Conservation (phyloP, 2,329 filamentous ascomycete genomes). For the Oidium heveae region DNA sequence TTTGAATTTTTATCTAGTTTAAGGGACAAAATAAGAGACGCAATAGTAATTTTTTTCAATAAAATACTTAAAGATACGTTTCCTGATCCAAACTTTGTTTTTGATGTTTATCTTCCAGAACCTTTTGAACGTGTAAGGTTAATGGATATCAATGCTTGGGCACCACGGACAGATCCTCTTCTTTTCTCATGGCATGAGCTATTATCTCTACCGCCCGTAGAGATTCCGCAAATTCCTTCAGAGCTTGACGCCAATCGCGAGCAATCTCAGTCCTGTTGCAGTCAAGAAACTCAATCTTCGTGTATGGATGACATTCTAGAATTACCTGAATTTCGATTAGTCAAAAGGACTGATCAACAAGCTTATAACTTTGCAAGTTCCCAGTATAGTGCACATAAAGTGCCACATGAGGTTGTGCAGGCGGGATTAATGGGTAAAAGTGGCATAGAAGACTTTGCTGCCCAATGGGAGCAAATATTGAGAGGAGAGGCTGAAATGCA, state of each 20-base stretch:
- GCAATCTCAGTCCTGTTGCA: slow-evolving; percentile 13
- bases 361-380: slow-evolving; percentile 67
- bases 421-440: slow-evolving; percentile 42
- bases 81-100: slow-evolving; percentile 59
- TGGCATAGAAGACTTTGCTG: slow-evolving; percentile 57
- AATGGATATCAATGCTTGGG: slow-evolving; percentile 92
- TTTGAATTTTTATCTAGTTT: slow-evolving; percentile 54
- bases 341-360: slow-evolving; percentile 65
- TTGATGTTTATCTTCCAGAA: slow-evolving; percentile 79
- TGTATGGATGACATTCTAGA: slow-evolving; percentile 27
- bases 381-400: slow-evolving; percentile 83
- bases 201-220: slow-evolving; percentile 39
- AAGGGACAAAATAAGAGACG: slow-evolving; percentile 36
- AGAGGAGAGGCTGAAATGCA: slow-evolving; percentile 17
- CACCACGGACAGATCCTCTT: slow-evolving; percentile 62
- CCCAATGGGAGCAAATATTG: slow-evolving; percentile 41
- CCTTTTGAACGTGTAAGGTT: slow-evolving; percentile 34
- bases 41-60: slow-evolving; percentile 55
- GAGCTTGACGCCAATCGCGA: slow-evolving; percentile 11
- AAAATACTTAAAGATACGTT: slow-evolving; percentile 51
- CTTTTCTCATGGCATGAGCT: slow-evolving; percentile 82
- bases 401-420: slow-evolving; percentile 78
- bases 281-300: slow-evolving; percentile 9
- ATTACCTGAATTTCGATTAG: slow-evolving; percentile 55
- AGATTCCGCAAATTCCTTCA: slow-evolving; percentile 26